Evolutionary conservation across 805 yeast genomes (phyloP), one percentile per base, ranked within the genome.

Genomic region (Myxozyma neotropica): DNA sequence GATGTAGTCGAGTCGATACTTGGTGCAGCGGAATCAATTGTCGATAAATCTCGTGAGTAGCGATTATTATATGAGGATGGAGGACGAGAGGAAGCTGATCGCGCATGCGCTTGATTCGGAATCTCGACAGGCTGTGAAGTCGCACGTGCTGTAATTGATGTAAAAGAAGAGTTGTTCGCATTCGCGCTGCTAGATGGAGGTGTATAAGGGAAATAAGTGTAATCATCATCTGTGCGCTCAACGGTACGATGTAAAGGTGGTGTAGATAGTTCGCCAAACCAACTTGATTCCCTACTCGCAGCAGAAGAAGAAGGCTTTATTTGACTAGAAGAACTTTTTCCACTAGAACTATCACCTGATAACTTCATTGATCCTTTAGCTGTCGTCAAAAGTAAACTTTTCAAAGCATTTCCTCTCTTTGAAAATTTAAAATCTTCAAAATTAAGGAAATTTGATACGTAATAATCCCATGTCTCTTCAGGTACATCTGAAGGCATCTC

Each of bases 401-500:
- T 57, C 36, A 60, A 39, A 13, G 53, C 54, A 38, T 42, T 40
- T 12, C 61, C 58, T 10, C 65, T 52, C 26, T 40, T 46, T 10
- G 36, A 26, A 39, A 61, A 61, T 13, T 58, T 35, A 38, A 61
- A 61, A 13, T 49, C 54, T 12, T 50, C 26, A 7, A 35, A 17
- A 24, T 61, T 45, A 8, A 61, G 27, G 29, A 61, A 61, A 26
- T 58, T 58, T 8, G 59, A 23, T 10, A 62, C 60, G 33, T 39
- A 56, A 23, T 55, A 58, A 24, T 60, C 61, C 66, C 66, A 62
- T 1, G 66, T 59, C 42, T 53, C 57, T 10, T 53, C 54, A 10
- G 62, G 63, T 19, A 62, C 64, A 36, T 60, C 65, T 7, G 57
- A 43, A 15, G 66, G 66, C 46, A 60, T 56, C 52, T 62, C 66